phyloP scores from a whole-genome alignment of 345 rosid genomes.

The Odontarrhena argentea region DNA sequence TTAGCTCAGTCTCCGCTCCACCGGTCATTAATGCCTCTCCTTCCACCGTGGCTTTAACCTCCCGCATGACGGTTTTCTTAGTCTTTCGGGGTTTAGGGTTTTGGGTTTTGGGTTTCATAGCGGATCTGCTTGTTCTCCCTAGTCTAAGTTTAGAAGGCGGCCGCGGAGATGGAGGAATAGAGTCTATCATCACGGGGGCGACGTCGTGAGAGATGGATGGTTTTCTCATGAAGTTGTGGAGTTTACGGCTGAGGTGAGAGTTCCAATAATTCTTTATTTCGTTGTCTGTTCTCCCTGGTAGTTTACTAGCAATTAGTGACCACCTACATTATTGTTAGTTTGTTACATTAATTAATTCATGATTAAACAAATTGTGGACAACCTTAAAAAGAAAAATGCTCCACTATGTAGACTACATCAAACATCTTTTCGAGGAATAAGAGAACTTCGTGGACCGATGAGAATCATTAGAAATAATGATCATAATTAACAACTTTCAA shows the following conservation, averaged over 20 bases:
- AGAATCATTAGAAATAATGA: slow-evolving; percentile 9
- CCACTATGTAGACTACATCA: too few relatives aligned
- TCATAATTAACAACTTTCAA: background rate
- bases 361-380: background rate
- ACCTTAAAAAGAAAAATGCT: background rate
- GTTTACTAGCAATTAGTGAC: slow-evolving; percentile 69
- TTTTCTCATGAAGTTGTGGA: slow-evolving; percentile 46
- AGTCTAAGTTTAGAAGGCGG: slow-evolving; percentile 33
- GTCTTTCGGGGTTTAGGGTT: slow-evolving; percentile 20
- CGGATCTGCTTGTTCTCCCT: slow-evolving; percentile 39
- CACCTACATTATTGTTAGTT: slow-evolving; percentile 46
- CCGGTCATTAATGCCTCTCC: slow-evolving; percentile 26
- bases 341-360: slow-evolving; percentile 1
- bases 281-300: slow-evolving; percentile 83
- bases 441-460: slow-evolving; percentile 5
- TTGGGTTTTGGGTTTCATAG: slow-evolving; percentile 39
- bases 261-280: slow-evolving; percentile 84
- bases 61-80: slow-evolving; percentile 16
- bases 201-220: slow-evolving; percentile 30
- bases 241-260: slow-evolving; percentile 66
- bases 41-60: slow-evolving; percentile 10
- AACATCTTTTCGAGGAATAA: slow-evolving; percentile 9
- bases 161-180: background rate
- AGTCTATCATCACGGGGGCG: slow-evolving; percentile 22
- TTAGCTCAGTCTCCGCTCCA: slow-evolving; percentile 35